A percentile compares a stretch with the other conserved stretches of the same genome.
Conservation (phyloP, 148 eudicot species). For the Salicornia ramosissima region DNA sequence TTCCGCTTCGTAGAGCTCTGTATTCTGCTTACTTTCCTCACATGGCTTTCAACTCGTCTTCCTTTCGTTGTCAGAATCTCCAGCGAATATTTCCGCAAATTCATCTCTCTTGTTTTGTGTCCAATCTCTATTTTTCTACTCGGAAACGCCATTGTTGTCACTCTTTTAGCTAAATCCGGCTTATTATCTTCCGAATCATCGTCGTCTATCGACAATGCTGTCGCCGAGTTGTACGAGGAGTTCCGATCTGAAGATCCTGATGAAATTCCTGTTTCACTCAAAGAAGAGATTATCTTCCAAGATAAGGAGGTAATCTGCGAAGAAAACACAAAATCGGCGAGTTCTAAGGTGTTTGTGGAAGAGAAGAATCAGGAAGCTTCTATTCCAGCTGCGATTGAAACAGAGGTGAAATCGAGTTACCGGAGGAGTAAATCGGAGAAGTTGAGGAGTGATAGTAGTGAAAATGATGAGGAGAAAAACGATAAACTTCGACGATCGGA, state of each 20-base stretch:
- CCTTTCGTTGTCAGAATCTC: constrained; percentile 52
- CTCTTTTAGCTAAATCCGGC: constrained; percentile 67
- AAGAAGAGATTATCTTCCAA: constrained; percentile 38
- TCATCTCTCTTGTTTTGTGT: constrained; percentile 35
- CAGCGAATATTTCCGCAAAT: constrained; percentile 42
- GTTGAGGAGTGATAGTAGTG: constrained; percentile 13
- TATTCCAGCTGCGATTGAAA: neutral
- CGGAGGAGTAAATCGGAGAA: constrained; percentile 52
- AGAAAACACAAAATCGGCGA: constrained; percentile 12
- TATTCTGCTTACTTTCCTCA: constrained; percentile 29
- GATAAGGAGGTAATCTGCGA: constrained; percentile 68
- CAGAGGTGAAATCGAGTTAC: constrained; percentile 12
- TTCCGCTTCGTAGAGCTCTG: constrained; percentile 54
- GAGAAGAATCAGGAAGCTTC: neutral
- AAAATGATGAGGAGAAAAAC: neutral
- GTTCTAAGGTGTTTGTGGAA: neutral
- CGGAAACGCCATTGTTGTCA: constrained; percentile 62
- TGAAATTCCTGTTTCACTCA: constrained; percentile 11
- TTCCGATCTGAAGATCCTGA: constrained; percentile 20
- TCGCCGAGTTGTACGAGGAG: constrained; percentile 32
- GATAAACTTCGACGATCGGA: constrained; percentile 52
- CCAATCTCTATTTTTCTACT: constrained; percentile 60
- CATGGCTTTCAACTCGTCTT: constrained; percentile 59
- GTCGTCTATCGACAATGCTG: constrained; percentile 21
- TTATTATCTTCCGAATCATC: constrained; percentile 14